These are phyloP conservation scores for Rutstroemia sydowiana DNA, from an alignment of 2,329 filamentous ascomycete genomes.

Conservation along the genomic window DNA sequence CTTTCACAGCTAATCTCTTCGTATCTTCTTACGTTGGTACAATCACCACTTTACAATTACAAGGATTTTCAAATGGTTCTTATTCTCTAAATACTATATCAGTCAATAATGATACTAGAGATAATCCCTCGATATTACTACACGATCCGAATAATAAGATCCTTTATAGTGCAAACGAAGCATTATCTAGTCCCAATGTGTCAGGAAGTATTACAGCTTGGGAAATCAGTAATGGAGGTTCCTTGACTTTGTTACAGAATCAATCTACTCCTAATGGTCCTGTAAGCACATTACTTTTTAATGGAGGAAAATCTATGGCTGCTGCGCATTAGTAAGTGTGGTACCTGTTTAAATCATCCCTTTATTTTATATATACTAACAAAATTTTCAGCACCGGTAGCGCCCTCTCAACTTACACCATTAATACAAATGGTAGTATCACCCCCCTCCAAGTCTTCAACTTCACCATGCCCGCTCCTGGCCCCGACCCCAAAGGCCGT, in stretches of 20 bases:
- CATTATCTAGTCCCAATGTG: neutral
- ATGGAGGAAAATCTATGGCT: constrained; percentile 32
- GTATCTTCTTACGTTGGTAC: constrained; percentile 34
- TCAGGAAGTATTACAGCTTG: constrained; percentile 20
- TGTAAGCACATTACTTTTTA: constrained; percentile 36
- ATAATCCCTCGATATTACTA: constrained; percentile 23
- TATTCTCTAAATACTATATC: constrained; percentile 19
- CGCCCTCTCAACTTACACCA: constrained; percentile 9
- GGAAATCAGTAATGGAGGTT: constrained; percentile 33
- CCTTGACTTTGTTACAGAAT: constrained; percentile 33
- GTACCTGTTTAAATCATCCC: neutral
- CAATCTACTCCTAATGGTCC: constrained; percentile 33
- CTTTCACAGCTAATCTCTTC: constrained; percentile 28
- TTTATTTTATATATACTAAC: neutral
- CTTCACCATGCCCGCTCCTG: constrained; percentile 33
- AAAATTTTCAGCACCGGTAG: constrained; percentile 17
- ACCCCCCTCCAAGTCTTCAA: constrained; percentile 33
- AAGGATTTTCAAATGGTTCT: constrained; percentile 16
- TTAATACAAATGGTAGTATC: constrained; percentile 7
- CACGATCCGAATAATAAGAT: constrained; percentile 20
- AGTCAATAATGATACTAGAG: constrained; percentile 18
- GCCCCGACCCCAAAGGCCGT: constrained; percentile 30
- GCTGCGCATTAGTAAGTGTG: constrained; percentile 29
- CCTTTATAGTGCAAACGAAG: constrained; percentile 26
- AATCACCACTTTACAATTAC: constrained; percentile 30